Evolutionary conservation across 1,139 yeast genomes (phyloP), one percentile per base, ranked within the genome.

Genomic region (Kurtzmaniella natalensis): DNA sequence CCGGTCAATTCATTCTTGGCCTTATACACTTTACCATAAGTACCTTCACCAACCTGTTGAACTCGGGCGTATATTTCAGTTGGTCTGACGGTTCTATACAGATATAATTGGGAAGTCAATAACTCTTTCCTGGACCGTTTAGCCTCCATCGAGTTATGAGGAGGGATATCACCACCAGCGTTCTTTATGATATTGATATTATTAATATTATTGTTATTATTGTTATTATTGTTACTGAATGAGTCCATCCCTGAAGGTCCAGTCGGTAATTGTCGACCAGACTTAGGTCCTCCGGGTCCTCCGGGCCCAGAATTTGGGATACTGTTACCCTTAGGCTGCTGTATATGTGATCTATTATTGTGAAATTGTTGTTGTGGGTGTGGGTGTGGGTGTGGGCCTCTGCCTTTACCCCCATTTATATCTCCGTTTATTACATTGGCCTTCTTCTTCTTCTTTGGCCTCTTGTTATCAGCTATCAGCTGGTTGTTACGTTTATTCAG

Each of bases 1-100:
- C 73, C 70, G 0, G 96, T 86, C n/a, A 76, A 64, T 11, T 61
- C 59, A 51, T 87, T 84, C 35, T 64, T 64, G 0, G 94, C 94
- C 50, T 70, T 70, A 44, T 67, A 69, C 5, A 60, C 74, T 41
- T 66, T 68, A 7, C 75, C 75, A 41, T 68, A 69, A 1, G 75
- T 69, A n/a, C 75, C 75, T 47, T 69, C 73, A 9, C 75, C 75
- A 3, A 69, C 74, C 40, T 68, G 75, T 37, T 62, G 71, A 2
- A 66, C 61, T 34, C 71, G 51, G 37, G 57, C 53, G 42, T 65
- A 67, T 1, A 61, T 44, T 33, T 61, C 69, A 8, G 53, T 33
- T 2, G 57, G 37, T 31, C 56, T 53, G 2, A 39, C 38, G 3
- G 55, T 47, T 37, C 53, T 55, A 3, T 67, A 47, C 40, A 60